phyloP scores from a whole-genome alignment of 2,329 filamentous ascomycete genomes.

The Talaromyces pinophilus region DNA sequence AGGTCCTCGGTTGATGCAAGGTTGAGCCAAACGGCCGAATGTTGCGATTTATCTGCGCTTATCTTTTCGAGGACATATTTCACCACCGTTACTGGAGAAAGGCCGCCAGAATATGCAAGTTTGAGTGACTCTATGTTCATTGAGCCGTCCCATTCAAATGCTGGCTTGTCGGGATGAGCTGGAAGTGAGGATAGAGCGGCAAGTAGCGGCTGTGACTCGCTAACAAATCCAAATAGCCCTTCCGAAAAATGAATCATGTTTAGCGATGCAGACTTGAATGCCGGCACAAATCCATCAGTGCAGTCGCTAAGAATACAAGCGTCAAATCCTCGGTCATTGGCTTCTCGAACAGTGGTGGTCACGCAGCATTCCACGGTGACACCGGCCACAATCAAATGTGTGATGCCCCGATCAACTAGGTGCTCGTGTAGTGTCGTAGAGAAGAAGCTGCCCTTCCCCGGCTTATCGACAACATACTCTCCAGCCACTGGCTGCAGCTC shows the following conservation, averaged over 20 bases:
- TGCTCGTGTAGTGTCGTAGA: slow-evolving; percentile 56
- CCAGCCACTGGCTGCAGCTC: slow-evolving; percentile 54
- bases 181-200: slow-evolving; percentile 16
- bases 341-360: slow-evolving; percentile 58
- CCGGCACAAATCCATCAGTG: slow-evolving; percentile 37
- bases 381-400: slow-evolving; percentile 59
- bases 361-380: slow-evolving; percentile 63
- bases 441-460: slow-evolving; percentile 62
- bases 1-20: slow-evolving; percentile 43
- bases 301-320: slow-evolving; percentile 56
- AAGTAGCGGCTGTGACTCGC: slow-evolving; percentile 29
- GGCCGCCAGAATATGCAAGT: slow-evolving; percentile 33
- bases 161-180: slow-evolving; percentile 20
- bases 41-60: not conserved
- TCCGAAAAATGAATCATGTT: slow-evolving; percentile 42
- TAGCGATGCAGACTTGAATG: slow-evolving; percentile 40
- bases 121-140: slow-evolving; percentile 22
- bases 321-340: slow-evolving; percentile 62
- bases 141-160: slow-evolving; percentile 15
- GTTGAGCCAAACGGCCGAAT: slow-evolving; percentile 20
- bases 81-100: slow-evolving; percentile 49
- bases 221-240: slow-evolving; percentile 40
- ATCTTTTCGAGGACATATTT: slow-evolving; percentile 29
- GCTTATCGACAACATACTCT: slow-evolving; percentile 60
- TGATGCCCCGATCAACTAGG: slow-evolving; percentile 57